These are phyloP conservation scores for Leptographium radiaticola DNA, from an alignment of 2,329 filamentous ascomycete genomes.

Conservation along the genomic window DNA sequence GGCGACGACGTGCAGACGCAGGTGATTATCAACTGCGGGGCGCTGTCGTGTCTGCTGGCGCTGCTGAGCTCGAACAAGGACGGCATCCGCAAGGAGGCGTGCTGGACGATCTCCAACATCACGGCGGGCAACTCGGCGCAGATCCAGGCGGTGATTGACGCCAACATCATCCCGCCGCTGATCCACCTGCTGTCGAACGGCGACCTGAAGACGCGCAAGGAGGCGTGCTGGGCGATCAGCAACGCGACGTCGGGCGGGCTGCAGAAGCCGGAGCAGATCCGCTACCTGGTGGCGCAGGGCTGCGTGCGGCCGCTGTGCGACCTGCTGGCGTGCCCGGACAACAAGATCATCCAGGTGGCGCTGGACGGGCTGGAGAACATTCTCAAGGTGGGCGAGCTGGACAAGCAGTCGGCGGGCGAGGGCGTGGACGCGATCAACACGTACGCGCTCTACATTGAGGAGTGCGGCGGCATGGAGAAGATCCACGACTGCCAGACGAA, in stretches of 20 bases:
- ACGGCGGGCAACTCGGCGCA: constrained; percentile 96
- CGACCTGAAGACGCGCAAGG: constrained; percentile 97
- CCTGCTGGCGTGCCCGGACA: constrained; percentile 88
- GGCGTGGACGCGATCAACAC: constrained; percentile 76
- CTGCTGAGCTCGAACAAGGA: constrained; percentile 96
- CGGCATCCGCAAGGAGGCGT: constrained; percentile 96
- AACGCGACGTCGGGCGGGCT: constrained; percentile 95
- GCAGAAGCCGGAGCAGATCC: constrained; percentile 97
- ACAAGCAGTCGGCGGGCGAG: constrained; percentile 77
- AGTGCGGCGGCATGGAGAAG: constrained; percentile 99
- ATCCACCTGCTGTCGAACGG: constrained; percentile 94
- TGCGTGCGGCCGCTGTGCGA: constrained; percentile 98
- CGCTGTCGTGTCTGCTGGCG: constrained; percentile 81
- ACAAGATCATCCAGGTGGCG: constrained; percentile 99
- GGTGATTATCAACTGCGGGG: constrained; percentile 97
- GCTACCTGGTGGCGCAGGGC: constrained; percentile 83
- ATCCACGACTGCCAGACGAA: constrained; percentile 99
- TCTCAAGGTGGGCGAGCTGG: constrained; percentile 96
- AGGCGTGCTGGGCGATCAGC: constrained; percentile 98
- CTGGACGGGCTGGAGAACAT: constrained; percentile 98
- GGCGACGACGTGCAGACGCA: constrained; percentile 98
- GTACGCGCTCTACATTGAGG: constrained; percentile 95
- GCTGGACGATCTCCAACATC: constrained; percentile 99
- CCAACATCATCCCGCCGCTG: constrained; percentile 89
- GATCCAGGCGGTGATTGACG: constrained; percentile 93